Evolutionary conservation across 441 rosid genomes (phyloP).

Genomic region (Kokia cookei): DNA sequence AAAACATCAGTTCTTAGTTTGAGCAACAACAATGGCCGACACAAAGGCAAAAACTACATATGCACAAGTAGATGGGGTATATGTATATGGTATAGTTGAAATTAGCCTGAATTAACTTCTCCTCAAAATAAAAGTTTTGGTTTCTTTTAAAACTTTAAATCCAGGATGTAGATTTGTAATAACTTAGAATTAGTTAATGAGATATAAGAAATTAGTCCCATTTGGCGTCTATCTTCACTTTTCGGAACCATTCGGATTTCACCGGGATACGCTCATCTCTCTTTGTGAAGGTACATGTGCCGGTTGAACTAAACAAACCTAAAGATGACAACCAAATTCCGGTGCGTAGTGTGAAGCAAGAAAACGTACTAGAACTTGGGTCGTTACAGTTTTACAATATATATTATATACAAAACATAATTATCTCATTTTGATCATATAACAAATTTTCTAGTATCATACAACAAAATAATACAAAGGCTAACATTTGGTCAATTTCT

Average conservation of each 20-base stretch:
- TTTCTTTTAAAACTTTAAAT: no score
- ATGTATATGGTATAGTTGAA: conserved; percentile 44
- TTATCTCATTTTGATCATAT: background rate
- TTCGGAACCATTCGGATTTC: background rate
- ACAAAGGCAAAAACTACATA: background rate
- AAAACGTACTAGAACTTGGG: no score
- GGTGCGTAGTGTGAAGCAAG: background rate
- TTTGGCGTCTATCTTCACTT: background rate
- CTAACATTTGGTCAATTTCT: background rate
- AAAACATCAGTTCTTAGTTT: conserved; percentile 9
- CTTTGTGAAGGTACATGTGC: no score
- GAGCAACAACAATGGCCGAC: conserved; percentile 24
- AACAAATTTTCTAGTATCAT: background rate
- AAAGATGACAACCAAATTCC: background rate
- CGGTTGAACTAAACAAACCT: no score
- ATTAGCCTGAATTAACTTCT: conserved; percentile 7
- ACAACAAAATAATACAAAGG: background rate
- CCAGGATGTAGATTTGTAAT: no score
- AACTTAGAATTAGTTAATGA: background rate
- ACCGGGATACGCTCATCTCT: background rate
- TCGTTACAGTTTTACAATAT: no score
- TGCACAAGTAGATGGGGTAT: conserved; percentile 32
- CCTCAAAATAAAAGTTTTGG: conserved; percentile 30
- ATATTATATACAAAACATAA: background rate
- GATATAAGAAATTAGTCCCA: background rate